Evolutionary conservation across 2,329 filamentous ascomycete genomes (phyloP).

Genomic region (Magnaporthales sp.): DNA sequence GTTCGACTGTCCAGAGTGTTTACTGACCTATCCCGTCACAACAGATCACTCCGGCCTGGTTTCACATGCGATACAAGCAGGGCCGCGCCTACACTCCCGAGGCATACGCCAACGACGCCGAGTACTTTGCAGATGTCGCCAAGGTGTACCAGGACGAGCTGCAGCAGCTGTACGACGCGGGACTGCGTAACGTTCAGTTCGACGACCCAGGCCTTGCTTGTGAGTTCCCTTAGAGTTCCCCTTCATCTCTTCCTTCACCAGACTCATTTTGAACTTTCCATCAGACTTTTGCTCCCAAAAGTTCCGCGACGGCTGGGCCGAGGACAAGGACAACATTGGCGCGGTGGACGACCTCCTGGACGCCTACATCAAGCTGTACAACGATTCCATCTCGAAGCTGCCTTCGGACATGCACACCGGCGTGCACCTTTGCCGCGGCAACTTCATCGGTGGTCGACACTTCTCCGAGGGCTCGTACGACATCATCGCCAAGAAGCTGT

Average conservation of each 20-base stretch:
- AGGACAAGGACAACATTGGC: conserved; percentile 58
- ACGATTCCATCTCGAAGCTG: conserved; percentile 55
- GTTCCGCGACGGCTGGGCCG: conserved; percentile 62
- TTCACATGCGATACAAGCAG: conserved; percentile 47
- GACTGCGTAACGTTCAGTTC: conserved; percentile 57
- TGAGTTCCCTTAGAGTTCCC: conserved; percentile 25
- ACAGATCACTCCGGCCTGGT: conserved; percentile 40
- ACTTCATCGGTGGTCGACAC: conserved; percentile 58
- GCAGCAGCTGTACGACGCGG: conserved; percentile 50
- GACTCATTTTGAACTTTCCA: conserved; percentile 7
- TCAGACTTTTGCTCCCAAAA: conserved; percentile 67
- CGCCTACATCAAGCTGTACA: conserved; percentile 70
- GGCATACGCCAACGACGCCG: conserved; percentile 46
- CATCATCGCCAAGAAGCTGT: conserved; percentile 57
- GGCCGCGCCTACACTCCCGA: conserved; percentile 46
- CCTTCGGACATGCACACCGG: conserved; percentile 67
- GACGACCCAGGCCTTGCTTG: conserved; percentile 61
- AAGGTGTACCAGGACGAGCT: conserved; percentile 58
- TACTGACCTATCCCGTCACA: not conserved
- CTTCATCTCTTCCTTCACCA: not conserved
- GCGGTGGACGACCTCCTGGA: conserved; percentile 64
- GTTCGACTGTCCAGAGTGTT: not conserved
- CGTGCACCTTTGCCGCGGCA: conserved; percentile 64
- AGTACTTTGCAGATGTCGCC: conserved; percentile 58
- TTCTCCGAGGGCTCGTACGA: conserved; percentile 62